A percentile compares a stretch with the other conserved stretches of the same genome.
Conservation (phyloP, 2,329 filamentous ascomycete genomes). For the Aspergillus hiratsukae region DNA sequence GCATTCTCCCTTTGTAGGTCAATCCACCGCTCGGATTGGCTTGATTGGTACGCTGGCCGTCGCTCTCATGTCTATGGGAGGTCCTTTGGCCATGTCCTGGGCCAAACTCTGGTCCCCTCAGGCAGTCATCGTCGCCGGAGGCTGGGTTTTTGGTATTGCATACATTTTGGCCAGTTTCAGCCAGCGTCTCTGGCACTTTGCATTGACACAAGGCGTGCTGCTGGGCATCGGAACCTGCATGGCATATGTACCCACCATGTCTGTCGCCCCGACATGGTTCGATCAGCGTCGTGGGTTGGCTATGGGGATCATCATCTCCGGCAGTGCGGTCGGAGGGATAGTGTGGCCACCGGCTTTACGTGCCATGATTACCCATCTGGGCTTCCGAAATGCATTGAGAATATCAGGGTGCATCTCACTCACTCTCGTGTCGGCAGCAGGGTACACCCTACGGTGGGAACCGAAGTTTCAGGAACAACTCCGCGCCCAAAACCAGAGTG, state of each 20-base stretch:
- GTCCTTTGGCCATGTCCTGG: slow-evolving; percentile 32
- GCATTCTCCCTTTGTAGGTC: slow-evolving; percentile 31
- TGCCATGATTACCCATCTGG: slow-evolving; percentile 26
- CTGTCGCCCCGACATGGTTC: slow-evolving; percentile 38
- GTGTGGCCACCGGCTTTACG: slow-evolving; percentile 31
- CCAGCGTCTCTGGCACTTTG: slow-evolving; percentile 28
- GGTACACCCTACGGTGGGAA: slow-evolving; percentile 25
- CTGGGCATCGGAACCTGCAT: slow-evolving; percentile 36
- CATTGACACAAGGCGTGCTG: slow-evolving; percentile 33
- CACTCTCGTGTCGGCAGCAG: slow-evolving; percentile 22
- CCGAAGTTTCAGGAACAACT: slow-evolving; percentile 17
- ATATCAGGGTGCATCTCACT: slow-evolving; percentile 29
- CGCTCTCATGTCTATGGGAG: slow-evolving; percentile 34
- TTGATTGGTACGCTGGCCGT: slow-evolving; percentile 36
- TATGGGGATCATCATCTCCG: slow-evolving; percentile 37
- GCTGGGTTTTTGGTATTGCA: slow-evolving; percentile 6
- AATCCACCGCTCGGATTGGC: slow-evolving; percentile 35
- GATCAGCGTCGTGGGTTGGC: slow-evolving; percentile 30
- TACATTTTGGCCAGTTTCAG: slow-evolving; percentile 31
- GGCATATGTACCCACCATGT: slow-evolving; percentile 35
- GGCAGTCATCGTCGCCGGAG: slow-evolving; percentile 25
- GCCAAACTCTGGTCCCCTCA: slow-evolving; percentile 31
- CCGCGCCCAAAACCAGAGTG: slow-evolving; percentile 1
- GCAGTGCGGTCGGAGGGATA: slow-evolving; percentile 38
- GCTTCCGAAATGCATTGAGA: slow-evolving; percentile 36